Conservation (phyloP, 805 yeast species). For the Metschnikowia continentalis region DNA sequence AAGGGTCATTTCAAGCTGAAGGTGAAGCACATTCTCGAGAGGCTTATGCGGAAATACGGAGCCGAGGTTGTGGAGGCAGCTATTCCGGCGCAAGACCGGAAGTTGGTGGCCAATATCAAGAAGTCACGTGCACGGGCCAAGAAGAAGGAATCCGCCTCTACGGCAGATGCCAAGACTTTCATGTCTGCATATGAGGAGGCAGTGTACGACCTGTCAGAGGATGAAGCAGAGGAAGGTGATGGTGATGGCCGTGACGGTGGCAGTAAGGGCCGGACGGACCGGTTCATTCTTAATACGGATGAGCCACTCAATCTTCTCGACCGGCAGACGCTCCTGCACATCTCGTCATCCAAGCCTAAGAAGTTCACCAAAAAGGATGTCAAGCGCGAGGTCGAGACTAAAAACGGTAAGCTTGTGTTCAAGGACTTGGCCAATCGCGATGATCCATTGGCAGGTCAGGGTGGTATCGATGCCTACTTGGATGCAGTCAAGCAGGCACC, state of each 20-base stretch:
- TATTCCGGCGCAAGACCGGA: conserved; percentile 88
- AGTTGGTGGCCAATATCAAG: conserved; percentile 77
- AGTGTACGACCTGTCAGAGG: conserved; percentile 59
- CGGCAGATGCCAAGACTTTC: conserved; percentile 47
- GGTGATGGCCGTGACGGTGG: conserved; percentile 26
- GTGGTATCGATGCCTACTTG: conserved; percentile 84
- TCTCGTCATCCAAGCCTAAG: conserved; percentile 83
- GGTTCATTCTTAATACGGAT: conserved; percentile 74
- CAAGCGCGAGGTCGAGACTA: conserved; percentile 33
- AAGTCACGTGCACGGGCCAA: conserved; percentile 82
- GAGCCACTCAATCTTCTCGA: conserved; percentile 86
- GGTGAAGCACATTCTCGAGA: conserved; percentile 88
- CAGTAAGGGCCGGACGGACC: conserved; percentile 38
- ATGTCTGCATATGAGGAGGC: conserved; percentile 93
- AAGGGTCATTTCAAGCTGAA: conserved; percentile 91
- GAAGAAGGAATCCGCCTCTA: conserved; percentile 55
- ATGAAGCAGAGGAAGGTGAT: conserved; percentile 56
- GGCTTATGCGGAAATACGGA: conserved; percentile 89
- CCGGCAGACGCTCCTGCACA: conserved; percentile 76
- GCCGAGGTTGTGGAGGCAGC: conserved; percentile 72
- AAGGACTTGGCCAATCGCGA: conserved; percentile 41
- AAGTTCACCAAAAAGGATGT: conserved; percentile 45
- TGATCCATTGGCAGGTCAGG: conserved; percentile 41
- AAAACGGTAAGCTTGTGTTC: conserved; percentile 67
- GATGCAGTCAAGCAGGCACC: conserved; percentile 95